Evolutionary conservation across 2,329 filamentous ascomycete genomes (phyloP).

Genomic region (Fusarium multiceps): DNA sequence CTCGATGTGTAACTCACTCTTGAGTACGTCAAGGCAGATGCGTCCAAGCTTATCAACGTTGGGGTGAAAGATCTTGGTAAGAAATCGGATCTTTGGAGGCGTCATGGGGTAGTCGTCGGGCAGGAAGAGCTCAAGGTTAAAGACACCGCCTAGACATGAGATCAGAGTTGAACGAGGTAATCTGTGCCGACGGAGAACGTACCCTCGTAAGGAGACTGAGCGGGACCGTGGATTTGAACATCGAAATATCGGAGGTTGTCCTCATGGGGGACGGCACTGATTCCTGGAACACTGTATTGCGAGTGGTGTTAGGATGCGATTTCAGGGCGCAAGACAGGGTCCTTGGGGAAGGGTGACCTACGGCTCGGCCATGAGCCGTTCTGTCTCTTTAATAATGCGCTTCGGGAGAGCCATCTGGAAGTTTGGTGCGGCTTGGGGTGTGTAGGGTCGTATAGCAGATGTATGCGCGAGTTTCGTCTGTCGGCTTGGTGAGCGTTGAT

Average conservation of each 20-base stretch:
- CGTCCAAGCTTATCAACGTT: constrained; percentile 98
- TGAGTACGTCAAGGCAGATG: constrained; percentile 96
- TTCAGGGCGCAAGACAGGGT: constrained; percentile 10
- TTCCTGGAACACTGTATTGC: constrained; percentile 83
- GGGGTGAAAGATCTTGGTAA: constrained; percentile 99
- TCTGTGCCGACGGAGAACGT: constrained; percentile 38
- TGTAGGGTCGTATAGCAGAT: background rate
- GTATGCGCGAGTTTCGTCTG: background rate
- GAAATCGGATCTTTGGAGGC: constrained; percentile 96
- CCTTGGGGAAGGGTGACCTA: constrained; percentile 59
- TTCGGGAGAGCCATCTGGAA: constrained; percentile 82
- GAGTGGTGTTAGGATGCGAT: constrained; percentile 37
- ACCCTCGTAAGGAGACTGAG: constrained; percentile 96
- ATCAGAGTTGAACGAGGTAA: constrained; percentile 6
- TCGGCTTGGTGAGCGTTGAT: background rate
- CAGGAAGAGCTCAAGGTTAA: constrained; percentile 96
- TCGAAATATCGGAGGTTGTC: constrained; percentile 99
- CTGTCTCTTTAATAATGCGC: constrained; percentile 98
- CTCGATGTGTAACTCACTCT: constrained; percentile 71
- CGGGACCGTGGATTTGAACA: constrained; percentile 92
- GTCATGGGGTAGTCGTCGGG: constrained; percentile 99
- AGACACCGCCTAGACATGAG: constrained; percentile 73
- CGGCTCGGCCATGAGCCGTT: constrained; percentile 96
- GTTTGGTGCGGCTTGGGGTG: background rate
- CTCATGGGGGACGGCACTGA: constrained; percentile 94